A percentile compares a stretch with the other conserved stretches of the same genome.
These are phyloP conservation scores for Turritis glabra DNA, from an alignment of 345 rosid species.

Conservation along the genomic window DNA sequence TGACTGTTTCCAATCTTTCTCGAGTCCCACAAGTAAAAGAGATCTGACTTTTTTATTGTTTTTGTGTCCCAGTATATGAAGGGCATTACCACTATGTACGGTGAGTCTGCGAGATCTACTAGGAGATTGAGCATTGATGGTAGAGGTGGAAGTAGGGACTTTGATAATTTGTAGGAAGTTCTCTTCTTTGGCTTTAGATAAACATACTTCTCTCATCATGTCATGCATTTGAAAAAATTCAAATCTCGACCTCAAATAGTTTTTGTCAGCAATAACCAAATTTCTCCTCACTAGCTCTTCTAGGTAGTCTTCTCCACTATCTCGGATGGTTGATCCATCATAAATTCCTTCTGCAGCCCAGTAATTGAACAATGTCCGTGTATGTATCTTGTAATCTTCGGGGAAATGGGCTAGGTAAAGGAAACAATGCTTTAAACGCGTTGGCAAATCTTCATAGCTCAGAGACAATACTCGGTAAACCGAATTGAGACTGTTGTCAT, in stretches of 20 bases:
- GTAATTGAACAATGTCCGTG: no score
- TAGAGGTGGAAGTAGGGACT: not conserved
- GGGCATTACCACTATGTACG: not conserved
- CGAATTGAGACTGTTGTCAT: not conserved
- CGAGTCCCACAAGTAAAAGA: not conserved
- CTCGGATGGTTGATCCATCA: no score
- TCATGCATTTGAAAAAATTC: not conserved
- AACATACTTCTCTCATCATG: no score
- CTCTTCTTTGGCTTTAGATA: no score
- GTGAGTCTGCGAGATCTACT: not conserved
- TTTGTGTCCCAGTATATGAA: not conserved
- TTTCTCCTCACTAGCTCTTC: conserved; percentile 6
- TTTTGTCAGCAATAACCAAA: not conserved
- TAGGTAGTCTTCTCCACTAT: conserved; percentile 28
- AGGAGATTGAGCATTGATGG: not conserved
- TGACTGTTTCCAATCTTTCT: no score
- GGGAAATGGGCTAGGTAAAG: no score
- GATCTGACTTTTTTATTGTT: not conserved
- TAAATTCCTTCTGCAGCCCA: no score
- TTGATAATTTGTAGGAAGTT: no score
- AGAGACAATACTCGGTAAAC: no score
- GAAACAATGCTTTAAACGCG: no score
- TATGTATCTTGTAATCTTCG: no score
- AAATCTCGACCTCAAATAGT: not conserved
- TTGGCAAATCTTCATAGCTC: no score